Conservation (phyloP, 1,284 basidiomycete species). For the Cronartium ribicola region DNA sequence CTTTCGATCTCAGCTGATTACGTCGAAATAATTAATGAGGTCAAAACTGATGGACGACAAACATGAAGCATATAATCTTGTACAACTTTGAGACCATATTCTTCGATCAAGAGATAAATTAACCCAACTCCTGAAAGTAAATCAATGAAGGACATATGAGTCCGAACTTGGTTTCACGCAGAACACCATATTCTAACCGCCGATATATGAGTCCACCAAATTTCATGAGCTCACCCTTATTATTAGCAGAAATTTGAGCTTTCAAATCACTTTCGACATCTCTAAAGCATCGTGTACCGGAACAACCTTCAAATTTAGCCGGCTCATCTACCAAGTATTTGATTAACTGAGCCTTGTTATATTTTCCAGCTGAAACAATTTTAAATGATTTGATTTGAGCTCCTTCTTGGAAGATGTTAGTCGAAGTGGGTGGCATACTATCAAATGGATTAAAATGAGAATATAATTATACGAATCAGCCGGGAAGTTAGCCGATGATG, state of each 20-base stretch:
- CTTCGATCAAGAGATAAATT: conserved; percentile 64
- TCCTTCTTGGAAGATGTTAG: conserved; percentile 86
- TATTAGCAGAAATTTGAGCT: conserved; percentile 92
- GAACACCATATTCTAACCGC: not conserved
- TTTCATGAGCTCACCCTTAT: conserved; percentile 66
- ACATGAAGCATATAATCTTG: conserved; percentile 82
- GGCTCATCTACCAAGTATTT: conserved; percentile 82
- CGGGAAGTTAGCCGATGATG: not conserved
- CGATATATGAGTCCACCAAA: not conserved
- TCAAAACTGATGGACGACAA: not conserved
- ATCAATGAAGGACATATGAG: not conserved
- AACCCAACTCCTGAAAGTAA: conserved; percentile 46
- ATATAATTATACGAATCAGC: conserved; percentile 46
- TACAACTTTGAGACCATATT: conserved; percentile 79
- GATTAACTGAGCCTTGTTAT: conserved; percentile 69
- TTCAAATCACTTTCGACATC: conserved; percentile 90
- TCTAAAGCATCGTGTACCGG: conserved; percentile 56
- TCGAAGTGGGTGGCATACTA: conserved; percentile 86
- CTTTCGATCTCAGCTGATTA: not conserved
- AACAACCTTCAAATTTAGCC: conserved; percentile 68
- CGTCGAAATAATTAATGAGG: not conserved
- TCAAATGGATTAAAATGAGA: conserved; percentile 20
- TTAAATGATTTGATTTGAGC: conserved; percentile 90
- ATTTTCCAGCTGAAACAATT: conserved; percentile 76
- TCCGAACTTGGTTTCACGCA: not conserved